Conservation (phyloP, 495 filamentous ascomycete species). For the Talaromyces proteolyticus region DNA sequence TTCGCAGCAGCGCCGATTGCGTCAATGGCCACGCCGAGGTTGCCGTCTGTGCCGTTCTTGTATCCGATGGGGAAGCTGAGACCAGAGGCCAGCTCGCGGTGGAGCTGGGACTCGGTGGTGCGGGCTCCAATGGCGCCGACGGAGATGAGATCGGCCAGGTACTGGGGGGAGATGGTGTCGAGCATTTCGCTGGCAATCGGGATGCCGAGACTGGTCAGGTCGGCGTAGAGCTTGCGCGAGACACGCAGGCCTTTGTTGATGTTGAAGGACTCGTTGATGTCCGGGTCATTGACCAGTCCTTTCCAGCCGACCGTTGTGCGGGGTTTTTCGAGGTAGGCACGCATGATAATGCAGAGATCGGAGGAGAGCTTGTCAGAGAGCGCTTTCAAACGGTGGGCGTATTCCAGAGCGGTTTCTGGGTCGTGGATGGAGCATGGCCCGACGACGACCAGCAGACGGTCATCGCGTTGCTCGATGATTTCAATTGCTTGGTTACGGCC, state of each 20-base stretch:
- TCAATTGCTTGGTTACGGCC: conserved; percentile 78
- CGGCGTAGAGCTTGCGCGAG: conserved; percentile 81
- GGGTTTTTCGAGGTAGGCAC: conserved; percentile 98
- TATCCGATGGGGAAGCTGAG: conserved; percentile 97
- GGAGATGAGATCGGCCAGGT: conserved; percentile 90
- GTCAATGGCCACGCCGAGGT: conserved; percentile 88
- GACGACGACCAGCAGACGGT: conserved; percentile 89
- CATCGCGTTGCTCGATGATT: conserved; percentile 73
- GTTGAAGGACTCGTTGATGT: conserved; percentile 94
- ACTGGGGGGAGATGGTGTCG: conserved; percentile 96
- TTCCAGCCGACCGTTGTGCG: conserved; percentile 99
- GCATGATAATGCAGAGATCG: conserved; percentile 92
- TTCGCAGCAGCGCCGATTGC: conserved; percentile 88
- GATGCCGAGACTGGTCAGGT: conserved; percentile 79
- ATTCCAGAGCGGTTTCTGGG: conserved; percentile 81
- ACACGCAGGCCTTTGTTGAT: conserved; percentile 98
- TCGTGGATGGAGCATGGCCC: conserved; percentile 98
- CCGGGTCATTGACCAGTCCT: conserved; percentile 96
- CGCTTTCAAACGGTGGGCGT: conserved; percentile 68
- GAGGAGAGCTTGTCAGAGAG: conserved; percentile 68
- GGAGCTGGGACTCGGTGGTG: conserved; percentile 95
- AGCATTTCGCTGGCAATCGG: conserved; percentile 97
- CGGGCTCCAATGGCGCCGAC: conserved; percentile 93
- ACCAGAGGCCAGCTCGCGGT: conserved; percentile 93
- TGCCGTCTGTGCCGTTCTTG: conserved; percentile 99